A percentile compares a stretch with the other conserved stretches of the same genome.
These are phyloP conservation scores for Filobasidium floriforme DNA, from an alignment of 768 basidiomycete species.

Conservation along the genomic window DNA sequence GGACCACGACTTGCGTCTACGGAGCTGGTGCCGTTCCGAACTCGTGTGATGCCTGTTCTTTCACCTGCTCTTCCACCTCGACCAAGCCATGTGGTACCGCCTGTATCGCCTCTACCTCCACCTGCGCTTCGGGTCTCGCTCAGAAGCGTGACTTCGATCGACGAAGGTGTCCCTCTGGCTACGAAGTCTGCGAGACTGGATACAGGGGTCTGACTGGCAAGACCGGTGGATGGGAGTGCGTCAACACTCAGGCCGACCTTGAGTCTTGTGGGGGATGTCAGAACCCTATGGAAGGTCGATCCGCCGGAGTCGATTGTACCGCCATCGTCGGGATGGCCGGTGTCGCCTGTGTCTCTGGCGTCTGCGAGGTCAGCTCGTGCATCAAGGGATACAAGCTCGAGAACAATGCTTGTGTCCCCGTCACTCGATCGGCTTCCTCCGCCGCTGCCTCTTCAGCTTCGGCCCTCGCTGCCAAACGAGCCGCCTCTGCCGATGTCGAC, in stretches of 20 bases:
- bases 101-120: slow-evolving; percentile 1
- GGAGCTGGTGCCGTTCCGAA: neutral
- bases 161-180: slow-evolving; percentile 3
- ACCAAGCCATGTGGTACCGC: neutral
- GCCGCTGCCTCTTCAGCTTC: neutral
- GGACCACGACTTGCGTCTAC: slow-evolving; percentile 9
- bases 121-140: neutral
- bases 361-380: neutral
- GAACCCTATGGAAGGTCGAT: neutral
- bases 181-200: neutral
- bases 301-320: slow-evolving; percentile 10
- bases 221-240: slow-evolving; percentile 12
- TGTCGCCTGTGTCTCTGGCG: neutral
- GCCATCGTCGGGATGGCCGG: slow-evolving; percentile 1
- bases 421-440: neutral
- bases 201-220: neutral
- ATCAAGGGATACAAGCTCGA: slow-evolving; percentile 11
- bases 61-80: neutral
- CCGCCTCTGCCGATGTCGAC: neutral
- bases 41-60: slow-evolving; percentile 9
- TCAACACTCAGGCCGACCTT: slow-evolving; percentile 6
- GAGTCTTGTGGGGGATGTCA: slow-evolving; percentile 16
- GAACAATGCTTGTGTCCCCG: neutral
- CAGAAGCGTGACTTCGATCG: neutral
- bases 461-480: neutral